Percentiles rank a stretch among this genome's conserved stretches.
These are phyloP conservation scores for barley (Hordeum vulgare) DNA, from an alignment of 176 grass and related monocot genomes.

Conservation along the genomic window DNA sequence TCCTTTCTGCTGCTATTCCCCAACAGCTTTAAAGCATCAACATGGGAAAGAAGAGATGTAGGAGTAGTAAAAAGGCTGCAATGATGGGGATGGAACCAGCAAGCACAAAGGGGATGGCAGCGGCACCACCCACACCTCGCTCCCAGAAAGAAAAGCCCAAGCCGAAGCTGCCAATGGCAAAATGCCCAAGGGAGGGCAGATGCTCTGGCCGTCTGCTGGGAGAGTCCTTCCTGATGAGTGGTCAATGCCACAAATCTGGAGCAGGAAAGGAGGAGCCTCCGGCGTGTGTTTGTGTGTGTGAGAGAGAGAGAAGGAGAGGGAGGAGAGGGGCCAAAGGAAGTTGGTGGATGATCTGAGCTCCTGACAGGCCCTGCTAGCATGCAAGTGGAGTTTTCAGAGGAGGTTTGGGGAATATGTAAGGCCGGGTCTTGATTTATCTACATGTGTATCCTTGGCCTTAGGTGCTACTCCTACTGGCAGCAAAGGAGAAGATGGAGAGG, in stretches of 20 bases:
- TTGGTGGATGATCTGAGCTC: conserved; percentile 49
- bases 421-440: conserved; percentile 22
- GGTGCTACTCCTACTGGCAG: not conserved
- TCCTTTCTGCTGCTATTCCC: conserved; percentile 15
- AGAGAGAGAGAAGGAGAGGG: not conserved
- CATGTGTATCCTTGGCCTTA: not conserved
- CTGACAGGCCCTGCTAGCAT: conserved; percentile 18
- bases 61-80: conserved; percentile 22
- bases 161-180: conserved; percentile 43
- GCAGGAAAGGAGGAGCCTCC: not conserved
- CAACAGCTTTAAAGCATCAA: conserved; percentile 30
- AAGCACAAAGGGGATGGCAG: conserved; percentile 16
- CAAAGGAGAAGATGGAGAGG: not conserved
- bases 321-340: conserved; percentile 5
- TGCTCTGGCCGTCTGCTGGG: not conserved
- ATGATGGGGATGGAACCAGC: conserved; percentile 49
- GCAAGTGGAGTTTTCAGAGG: conserved; percentile 39
- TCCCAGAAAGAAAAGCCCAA: conserved; percentile 32
- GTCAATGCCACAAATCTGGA: conserved; percentile 36
- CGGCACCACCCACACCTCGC: conserved; percentile 21
- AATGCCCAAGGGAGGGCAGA: not conserved
- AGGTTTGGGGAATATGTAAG: conserved; percentile 26
- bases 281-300: not conserved
- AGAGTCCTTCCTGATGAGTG: not conserved
- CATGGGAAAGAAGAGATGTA: conserved; percentile 10